Evolutionary conservation across 306 rosid species (phyloP), one percentile per base, ranked within the genome.

Genomic region (Hippophae tibetana): DNA sequence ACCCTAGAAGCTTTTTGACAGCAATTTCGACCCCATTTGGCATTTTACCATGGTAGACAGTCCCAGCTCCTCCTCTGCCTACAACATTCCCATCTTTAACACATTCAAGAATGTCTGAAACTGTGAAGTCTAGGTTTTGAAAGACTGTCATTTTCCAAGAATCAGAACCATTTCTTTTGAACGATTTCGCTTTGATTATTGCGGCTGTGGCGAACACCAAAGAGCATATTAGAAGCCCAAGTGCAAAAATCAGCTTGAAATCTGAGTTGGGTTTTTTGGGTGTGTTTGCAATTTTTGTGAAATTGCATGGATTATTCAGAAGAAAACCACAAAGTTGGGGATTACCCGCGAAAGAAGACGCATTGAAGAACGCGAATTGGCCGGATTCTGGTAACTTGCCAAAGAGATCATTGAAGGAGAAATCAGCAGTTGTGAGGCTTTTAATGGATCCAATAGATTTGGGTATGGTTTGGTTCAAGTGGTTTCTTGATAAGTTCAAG

Each of bases 11-110:
- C 41, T 86, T 89, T 10, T 89, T 89, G 6, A 89, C 95, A 1
- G 97, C 97, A 38, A 89, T 63, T 64, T 89, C 95, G 0, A 76
- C 82, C 13, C 97, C 97, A 41, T 65, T 80, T 4, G 95, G 82
- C 97, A 89, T 89, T 72, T 89, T 85, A 0, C 95, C 97, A 47
- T 89, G 97, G 84, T 86, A 89, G 10, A 89, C 97, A 7, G 86
- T 82, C 53, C 97, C 97, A 0, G 97, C 97, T 13, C 97, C 97
- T 43, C 97, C 97, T 76, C 84, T 65, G 18, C 97, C 97, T 3
- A 89, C 84, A 58, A 80, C 97, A 42, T 86, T 89, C 3, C 97
- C 97, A 9, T 89, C 97, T 58, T 82, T 86, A 48, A 89, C 84
- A 43, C 95, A 89, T 73, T 89, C 93, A 4, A 89, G 76, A 49